phyloP scores from a whole-genome alignment of 768 basidiomycete genomes.

The Cystofilobasidium bisporidii region DNA sequence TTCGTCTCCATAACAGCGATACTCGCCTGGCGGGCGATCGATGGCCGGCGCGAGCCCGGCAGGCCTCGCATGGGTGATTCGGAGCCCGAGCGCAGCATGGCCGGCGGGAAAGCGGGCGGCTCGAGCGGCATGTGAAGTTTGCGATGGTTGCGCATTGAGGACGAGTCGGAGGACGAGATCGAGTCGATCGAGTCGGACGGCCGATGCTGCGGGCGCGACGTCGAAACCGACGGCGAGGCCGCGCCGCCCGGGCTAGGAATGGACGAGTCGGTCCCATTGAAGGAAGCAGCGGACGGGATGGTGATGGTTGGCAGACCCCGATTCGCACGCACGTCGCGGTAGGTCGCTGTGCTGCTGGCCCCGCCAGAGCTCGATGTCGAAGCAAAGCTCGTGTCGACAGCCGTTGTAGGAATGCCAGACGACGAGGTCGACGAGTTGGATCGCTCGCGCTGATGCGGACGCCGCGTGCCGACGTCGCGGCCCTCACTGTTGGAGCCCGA shows the following conservation, averaged over 20 bases:
- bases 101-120: background rate
- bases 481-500: background rate
- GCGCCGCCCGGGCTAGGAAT: background rate
- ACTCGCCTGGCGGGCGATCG: conserved; percentile 50
- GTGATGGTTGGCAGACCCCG: conserved; percentile 19
- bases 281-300: conserved; percentile 6
- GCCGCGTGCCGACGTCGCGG: background rate
- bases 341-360: background rate
- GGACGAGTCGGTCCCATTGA: conserved; percentile 6
- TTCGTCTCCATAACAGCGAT: conserved; percentile 50
- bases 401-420: background rate
- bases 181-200: conserved; percentile 17
- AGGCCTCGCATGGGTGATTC: conserved; percentile 3
- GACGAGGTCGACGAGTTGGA: background rate
- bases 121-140: background rate
- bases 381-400: background rate
- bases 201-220: background rate
- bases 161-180: background rate
- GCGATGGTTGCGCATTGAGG: background rate
- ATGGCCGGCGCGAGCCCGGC: conserved; percentile 29
- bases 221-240: background rate
- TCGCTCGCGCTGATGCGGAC: background rate
- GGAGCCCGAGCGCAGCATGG: background rate
- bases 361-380: background rate
- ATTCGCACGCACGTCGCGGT: conserved; percentile 8